A percentile compares a stretch with the other conserved stretches of the same genome.
These are phyloP conservation scores for Nakazawaea ernobii DNA, from an alignment of 805 yeast genomes.

Conservation along the genomic window DNA sequence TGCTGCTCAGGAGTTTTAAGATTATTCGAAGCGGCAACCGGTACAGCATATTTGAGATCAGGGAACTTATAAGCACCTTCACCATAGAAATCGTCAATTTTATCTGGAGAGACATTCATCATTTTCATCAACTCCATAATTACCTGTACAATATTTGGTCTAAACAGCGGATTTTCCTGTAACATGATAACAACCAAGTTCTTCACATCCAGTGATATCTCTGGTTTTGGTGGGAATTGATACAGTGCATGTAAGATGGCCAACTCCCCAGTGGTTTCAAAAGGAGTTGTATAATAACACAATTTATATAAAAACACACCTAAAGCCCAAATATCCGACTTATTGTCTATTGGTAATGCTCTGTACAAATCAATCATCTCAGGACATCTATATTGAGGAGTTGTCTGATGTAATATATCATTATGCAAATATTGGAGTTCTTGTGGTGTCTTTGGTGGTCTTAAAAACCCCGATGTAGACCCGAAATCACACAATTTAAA, in stretches of 20 bases:
- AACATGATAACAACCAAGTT: slow-evolving; percentile 73
- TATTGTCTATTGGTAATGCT: slow-evolving; percentile 82
- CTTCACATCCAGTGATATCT: slow-evolving; percentile 64
- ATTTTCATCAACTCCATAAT: slow-evolving; percentile 56
- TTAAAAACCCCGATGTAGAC: slow-evolving; percentile 64
- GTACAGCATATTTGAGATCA: slow-evolving; percentile 35
- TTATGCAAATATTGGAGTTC: slow-evolving; percentile 75
- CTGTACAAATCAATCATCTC: slow-evolving; percentile 91
- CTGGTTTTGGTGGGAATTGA: slow-evolving; percentile 67
- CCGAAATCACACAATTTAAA: slow-evolving; percentile 95
- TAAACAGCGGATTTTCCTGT: slow-evolving; percentile 70
- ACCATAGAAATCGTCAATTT: slow-evolving; percentile 36
- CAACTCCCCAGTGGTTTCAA: slow-evolving; percentile 74
- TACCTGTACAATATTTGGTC: slow-evolving; percentile 89
- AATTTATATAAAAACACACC: slow-evolving; percentile 89
- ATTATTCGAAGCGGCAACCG: slow-evolving; percentile 35
- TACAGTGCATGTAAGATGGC: slow-evolving; percentile 83
- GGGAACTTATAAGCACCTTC: slow-evolving; percentile 24
- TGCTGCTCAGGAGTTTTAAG: slow-evolving; percentile 32
- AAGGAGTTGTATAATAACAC: slow-evolving; percentile 91
- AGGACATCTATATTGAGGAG: slow-evolving; percentile 93
- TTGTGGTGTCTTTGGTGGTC: slow-evolving; percentile 70
- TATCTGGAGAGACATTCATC: slow-evolving; percentile 38
- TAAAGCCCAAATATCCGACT: slow-evolving; percentile 94
- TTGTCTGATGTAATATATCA: slow-evolving; percentile 84